A percentile compares a stretch with the other conserved stretches of the same genome.
Evolutionary conservation across 1,284 basidiomycete species (phyloP).

Genomic region (Leccinum subfulvum): DNA sequence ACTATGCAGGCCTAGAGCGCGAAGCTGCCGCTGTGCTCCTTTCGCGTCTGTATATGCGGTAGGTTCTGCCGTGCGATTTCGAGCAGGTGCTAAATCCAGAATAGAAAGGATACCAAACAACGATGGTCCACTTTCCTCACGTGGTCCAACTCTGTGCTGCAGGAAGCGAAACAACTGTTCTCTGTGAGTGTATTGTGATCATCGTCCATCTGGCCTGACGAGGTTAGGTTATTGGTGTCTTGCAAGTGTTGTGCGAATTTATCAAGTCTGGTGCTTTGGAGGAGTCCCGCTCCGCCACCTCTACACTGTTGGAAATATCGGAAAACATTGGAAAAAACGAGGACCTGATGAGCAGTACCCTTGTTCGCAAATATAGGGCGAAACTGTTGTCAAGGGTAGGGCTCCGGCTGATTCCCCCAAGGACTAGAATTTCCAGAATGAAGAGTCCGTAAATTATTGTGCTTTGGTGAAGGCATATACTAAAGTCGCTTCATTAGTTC

Average conservation of each 20-base stretch:
- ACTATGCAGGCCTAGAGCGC: slow-evolving; percentile 75
- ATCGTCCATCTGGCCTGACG: slow-evolving; percentile 6
- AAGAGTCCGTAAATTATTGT: slow-evolving; percentile 31
- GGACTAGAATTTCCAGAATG: slow-evolving; percentile 34
- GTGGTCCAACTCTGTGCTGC: slow-evolving; percentile 42
- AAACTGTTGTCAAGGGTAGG: slow-evolving; percentile 67
- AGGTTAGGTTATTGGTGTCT: slow-evolving; percentile 63
- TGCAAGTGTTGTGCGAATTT: slow-evolving; percentile 76
- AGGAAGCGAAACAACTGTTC: slow-evolving; percentile 45
- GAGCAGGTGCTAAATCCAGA: slow-evolving; percentile 14
- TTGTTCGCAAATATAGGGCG: slow-evolving; percentile 63
- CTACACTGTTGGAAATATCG: slow-evolving; percentile 45
- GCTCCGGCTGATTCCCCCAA: slow-evolving; percentile 60
- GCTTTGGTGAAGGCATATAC: not conserved
- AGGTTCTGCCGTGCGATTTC: slow-evolving; percentile 15
- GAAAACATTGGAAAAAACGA: slow-evolving; percentile 40
- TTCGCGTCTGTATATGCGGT: slow-evolving; percentile 79
- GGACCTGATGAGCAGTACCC: slow-evolving; percentile 51
- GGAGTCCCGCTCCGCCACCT: slow-evolving; percentile 46
- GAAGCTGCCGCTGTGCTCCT: slow-evolving; percentile 76
- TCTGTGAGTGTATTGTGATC: slow-evolving; percentile 40
- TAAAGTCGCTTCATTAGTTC: slow-evolving; percentile 24
- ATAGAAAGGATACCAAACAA: slow-evolving; percentile 62
- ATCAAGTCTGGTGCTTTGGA: slow-evolving; percentile 64
- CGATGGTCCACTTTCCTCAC: slow-evolving; percentile 52